Base-by-base conservation (phyloP, 169 alveolate species). In the Plasmodium billcollinsi region DNA sequence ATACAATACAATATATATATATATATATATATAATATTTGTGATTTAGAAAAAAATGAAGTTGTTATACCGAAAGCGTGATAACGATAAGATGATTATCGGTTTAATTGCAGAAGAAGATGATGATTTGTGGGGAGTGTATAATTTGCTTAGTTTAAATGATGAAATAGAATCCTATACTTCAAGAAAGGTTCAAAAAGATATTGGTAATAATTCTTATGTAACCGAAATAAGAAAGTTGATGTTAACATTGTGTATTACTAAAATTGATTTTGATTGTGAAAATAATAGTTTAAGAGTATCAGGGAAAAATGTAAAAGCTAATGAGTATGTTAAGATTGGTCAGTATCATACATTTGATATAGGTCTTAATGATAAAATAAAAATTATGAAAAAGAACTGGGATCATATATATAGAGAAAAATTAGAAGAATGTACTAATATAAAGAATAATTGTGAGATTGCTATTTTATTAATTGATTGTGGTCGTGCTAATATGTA, bases 281-380 rank as follows among this genome's bases (percentile, higher is more conserved):
- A 73, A 45, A 89, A 92, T 56, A 94, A 92, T 61, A 93, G 85
- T 69, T 67, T 94, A 6, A 91, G 93, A 58, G 73, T 94, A 33
- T 78, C 95, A 54, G 96, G 96, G 1, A 91, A 74, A 24, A 94
- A 94, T 47, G 67, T 90, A 7, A 59, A 92, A n/a, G 94, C 58
- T 39, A 72, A 73, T 52, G 88, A 88, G 0, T 88, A 9, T 73
- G 88, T 74, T 12, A 73, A 93, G 90, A 93, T 94, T 39, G 96
- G 96, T 8, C 96, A 94, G 65, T 94, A 94, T 21, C 96, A 94
- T 72, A 94, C 96, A 14, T 93, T 91, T 26, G 95, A 94, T 59
- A 88, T 94, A 26, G 88, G 89, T 56, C 26, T 76, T 0, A 88
- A 92, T 65, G 93, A 93, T 6, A 94, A 90, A 39, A 85, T 94